A percentile compares a stretch with the other conserved stretches of the same genome.
Conservation (phyloP, 345 rosid species). For the Eucalyptus brandiana region DNA sequence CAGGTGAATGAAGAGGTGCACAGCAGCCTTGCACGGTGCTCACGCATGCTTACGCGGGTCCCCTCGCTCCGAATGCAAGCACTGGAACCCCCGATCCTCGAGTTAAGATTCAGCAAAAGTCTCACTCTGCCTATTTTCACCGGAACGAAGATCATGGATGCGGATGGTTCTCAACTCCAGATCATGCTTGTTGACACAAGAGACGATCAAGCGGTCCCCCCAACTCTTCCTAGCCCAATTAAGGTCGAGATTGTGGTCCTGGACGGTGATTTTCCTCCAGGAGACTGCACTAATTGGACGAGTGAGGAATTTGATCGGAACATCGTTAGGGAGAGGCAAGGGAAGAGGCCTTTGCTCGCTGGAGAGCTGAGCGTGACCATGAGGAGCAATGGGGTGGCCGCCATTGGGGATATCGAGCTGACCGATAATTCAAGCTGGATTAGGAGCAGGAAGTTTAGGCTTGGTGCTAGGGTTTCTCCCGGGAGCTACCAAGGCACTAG, state of each 20-base stretch:
- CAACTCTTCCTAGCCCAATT: constrained; percentile 29
- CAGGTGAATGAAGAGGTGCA: constrained; percentile 85
- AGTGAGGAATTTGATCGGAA: constrained; percentile 44
- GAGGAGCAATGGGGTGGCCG: constrained; percentile 35
- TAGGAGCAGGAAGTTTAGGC: constrained; percentile 64
- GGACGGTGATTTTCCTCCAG: constrained; percentile 63
- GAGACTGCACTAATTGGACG: constrained; percentile 35
- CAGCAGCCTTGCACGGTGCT: constrained; percentile 15
- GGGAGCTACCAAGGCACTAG: constrained; percentile 34
- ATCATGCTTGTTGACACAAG: constrained; percentile 30
- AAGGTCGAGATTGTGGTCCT: constrained; percentile 67
- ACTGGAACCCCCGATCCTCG: constrained; percentile 25
- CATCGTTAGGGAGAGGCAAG: constrained; percentile 62
- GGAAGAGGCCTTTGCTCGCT: constrained; percentile 82
- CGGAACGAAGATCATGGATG: constrained; percentile 50
- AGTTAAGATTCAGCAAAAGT: constrained; percentile 11
- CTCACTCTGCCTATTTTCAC: constrained; percentile 47
- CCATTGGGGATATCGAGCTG: constrained; percentile 53
- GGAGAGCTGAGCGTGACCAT: constrained; percentile 52
- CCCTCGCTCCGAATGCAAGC: constrained; percentile 36
- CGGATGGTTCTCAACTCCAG: constrained; percentile 32
- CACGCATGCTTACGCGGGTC: constrained; percentile 18
- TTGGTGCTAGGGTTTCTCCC: constrained; percentile 53
- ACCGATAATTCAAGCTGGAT: constrained; percentile 96
- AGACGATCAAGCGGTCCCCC: not conserved